A percentile compares a stretch with the other conserved stretches of the same genome.
These are phyloP conservation scores for Tricholoma saponaceum DNA, from an alignment of 768 basidiomycete genomes.

Conservation along the genomic window DNA sequence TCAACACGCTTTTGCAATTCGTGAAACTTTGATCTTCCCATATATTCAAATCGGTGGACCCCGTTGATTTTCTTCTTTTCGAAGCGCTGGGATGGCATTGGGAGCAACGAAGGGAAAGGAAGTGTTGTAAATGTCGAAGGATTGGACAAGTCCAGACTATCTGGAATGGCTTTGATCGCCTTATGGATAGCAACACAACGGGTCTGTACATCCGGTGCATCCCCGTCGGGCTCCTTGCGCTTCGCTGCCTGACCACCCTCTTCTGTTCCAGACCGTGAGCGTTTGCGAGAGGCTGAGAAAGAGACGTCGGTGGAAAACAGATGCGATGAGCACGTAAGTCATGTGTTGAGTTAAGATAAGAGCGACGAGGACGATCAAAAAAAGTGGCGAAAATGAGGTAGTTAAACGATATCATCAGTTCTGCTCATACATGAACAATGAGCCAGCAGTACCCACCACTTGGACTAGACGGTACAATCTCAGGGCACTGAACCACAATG, in stretches of 20 bases:
- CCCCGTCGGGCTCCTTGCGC: constrained; percentile 1
- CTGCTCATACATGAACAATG: too few relatives aligned
- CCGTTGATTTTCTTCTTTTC: too few relatives aligned
- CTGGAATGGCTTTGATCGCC: constrained; percentile 10
- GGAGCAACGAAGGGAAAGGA: constrained; percentile 11
- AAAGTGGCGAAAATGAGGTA: too few relatives aligned
- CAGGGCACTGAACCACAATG: too few relatives aligned
- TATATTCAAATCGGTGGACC: constrained; percentile 7
- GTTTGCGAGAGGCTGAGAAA: too few relatives aligned
- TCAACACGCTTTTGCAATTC: constrained; percentile 5
- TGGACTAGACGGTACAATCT: too few relatives aligned
- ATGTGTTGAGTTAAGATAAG: constrained; percentile 3
- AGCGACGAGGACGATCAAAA: too few relatives aligned
- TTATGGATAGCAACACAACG: constrained; percentile 8
- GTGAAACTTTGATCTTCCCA: constrained; percentile 9
- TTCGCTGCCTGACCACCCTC: constrained; percentile 6
- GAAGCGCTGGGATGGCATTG: too few relatives aligned
- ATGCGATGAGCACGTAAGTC: constrained; percentile 5
- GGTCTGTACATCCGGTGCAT: constrained; percentile 1
- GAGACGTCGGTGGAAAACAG: not conserved
- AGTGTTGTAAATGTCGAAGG: constrained; percentile 9
- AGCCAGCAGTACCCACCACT: too few relatives aligned
- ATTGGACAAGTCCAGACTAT: constrained; percentile 8
- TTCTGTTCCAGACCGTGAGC: constrained; percentile 4
- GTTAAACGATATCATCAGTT: too few relatives aligned